phyloP scores from a whole-genome alignment of 2,329 filamentous ascomycete species.

The Colletotrichum simmondsii region DNA sequence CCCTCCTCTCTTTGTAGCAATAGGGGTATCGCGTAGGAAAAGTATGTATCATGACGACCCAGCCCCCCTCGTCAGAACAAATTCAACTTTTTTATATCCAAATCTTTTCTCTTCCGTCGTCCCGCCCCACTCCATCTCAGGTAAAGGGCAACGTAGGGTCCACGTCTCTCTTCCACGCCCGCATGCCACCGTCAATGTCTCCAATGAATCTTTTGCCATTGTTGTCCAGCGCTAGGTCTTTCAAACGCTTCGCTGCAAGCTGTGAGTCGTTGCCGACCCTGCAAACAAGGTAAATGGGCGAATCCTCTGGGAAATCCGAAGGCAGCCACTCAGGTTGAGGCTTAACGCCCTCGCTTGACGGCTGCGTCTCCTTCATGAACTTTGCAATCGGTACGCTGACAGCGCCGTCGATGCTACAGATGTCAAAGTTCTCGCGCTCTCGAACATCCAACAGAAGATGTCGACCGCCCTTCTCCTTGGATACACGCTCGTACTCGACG shows the following conservation, averaged over 20 bases:
- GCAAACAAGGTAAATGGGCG: slow-evolving; percentile 78
- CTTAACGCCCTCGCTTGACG: slow-evolving; percentile 31
- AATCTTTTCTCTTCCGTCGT: background rate
- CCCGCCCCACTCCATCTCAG: slow-evolving; percentile 41
- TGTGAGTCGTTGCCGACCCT: slow-evolving; percentile 84
- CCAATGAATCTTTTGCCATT: slow-evolving; percentile 69
- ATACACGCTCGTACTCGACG: slow-evolving; percentile 62
- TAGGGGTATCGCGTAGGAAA: slow-evolving; percentile 23
- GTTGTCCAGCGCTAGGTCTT: slow-evolving; percentile 66
- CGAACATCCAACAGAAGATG: slow-evolving; percentile 84
- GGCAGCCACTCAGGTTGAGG: slow-evolving; percentile 51
- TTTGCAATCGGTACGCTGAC: slow-evolving; percentile 73
- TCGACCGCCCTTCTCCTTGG: slow-evolving; percentile 21
- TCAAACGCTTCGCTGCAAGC: slow-evolving; percentile 72
- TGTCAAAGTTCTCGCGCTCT: slow-evolving; percentile 84
- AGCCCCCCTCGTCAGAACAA: slow-evolving; percentile 41
- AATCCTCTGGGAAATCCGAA: slow-evolving; percentile 48
- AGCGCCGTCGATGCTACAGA: slow-evolving; percentile 80
- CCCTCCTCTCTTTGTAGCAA: slow-evolving; percentile 27
- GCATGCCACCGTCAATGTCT: slow-evolving; percentile 78
- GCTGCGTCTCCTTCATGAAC: slow-evolving; percentile 64
- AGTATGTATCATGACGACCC: slow-evolving; percentile 39
- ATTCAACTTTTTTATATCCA: background rate
- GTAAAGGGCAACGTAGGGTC: slow-evolving; percentile 68
- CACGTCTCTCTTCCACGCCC: slow-evolving; percentile 77